These are phyloP conservation scores for Talaromyces funiculosus DNA, from an alignment of 2,329 filamentous ascomycete genomes.

Conservation along the genomic window DNA sequence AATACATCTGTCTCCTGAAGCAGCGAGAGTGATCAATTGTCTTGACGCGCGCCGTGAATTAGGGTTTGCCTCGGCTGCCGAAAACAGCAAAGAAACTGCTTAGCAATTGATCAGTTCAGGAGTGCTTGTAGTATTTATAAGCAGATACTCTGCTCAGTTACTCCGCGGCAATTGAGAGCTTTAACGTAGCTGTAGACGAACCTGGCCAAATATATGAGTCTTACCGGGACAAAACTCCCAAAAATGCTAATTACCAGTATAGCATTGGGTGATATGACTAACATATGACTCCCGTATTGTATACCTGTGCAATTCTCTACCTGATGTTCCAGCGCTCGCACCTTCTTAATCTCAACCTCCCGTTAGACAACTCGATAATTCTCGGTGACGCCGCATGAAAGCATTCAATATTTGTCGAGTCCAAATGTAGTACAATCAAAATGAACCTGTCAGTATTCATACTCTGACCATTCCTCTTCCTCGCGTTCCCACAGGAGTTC, in stretches of 20 bases:
- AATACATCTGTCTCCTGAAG: neutral
- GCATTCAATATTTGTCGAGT: neutral
- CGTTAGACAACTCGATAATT: neutral
- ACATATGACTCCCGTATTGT: neutral
- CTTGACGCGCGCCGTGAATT: neutral
- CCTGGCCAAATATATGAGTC: neutral
- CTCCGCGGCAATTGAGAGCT: neutral
- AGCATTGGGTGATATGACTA: neutral
- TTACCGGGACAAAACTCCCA: neutral
- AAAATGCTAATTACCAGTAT: neutral
- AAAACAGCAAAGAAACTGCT: neutral
- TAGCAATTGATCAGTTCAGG: neutral
- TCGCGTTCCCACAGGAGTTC: conserved; percentile 1
- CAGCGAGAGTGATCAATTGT: neutral
- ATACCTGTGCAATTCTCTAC: neutral
- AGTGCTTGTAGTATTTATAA: neutral
- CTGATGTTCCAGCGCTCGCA: neutral
- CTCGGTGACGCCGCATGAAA: neutral
- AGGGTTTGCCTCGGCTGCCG: neutral
- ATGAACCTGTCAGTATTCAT: neutral
- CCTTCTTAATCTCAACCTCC: neutral
- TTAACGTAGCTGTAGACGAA: neutral
- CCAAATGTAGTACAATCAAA: neutral
- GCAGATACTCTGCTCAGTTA: neutral
- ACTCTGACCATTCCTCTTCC: conserved; percentile 10